Percentiles rank a stretch among this genome's conserved stretches.
Conservation (phyloP, 345 rosid genomes). For the Geranium brycei region DNA sequence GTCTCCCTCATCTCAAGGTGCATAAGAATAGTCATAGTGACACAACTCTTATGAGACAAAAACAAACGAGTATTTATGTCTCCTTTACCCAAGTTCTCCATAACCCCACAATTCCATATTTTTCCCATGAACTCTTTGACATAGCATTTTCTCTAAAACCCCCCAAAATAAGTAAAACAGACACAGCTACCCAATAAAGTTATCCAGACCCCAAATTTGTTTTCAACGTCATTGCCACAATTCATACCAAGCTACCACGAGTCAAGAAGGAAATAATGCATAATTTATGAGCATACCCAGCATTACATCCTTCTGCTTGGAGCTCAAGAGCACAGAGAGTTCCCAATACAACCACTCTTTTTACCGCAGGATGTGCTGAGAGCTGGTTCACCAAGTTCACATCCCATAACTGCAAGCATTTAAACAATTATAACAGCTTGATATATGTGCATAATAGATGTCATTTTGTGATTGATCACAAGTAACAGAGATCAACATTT, state of each 20-base stretch:
- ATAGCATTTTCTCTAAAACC: too few species aligned
- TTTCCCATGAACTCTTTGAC: too few species aligned
- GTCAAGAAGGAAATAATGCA: not conserved
- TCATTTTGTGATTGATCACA: not conserved
- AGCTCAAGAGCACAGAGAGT: constrained; percentile 71
- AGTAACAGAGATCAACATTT: not conserved
- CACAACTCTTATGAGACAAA: not conserved
- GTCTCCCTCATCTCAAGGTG: not conserved
- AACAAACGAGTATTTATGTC: too few species aligned
- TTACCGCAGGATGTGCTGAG: constrained; percentile 58
- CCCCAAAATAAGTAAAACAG: too few species aligned
- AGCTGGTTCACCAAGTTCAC: constrained; percentile 40
- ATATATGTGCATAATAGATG: not conserved
- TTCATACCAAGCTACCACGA: not conserved
- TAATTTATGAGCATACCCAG: constrained; percentile 41
- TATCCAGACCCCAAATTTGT: not conserved
- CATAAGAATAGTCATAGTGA: not conserved
- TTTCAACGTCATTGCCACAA: not conserved
- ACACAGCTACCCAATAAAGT: not conserved
- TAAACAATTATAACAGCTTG: not conserved
- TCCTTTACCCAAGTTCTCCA: too few species aligned
- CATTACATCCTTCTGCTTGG: constrained; percentile 40
- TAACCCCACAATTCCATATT: too few species aligned
- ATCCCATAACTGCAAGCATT: constrained; percentile 69
- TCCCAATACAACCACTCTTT: constrained; percentile 70